Conservation (phyloP, 768 basidiomycete genomes). For the Lyophyllum decastes region DNA sequence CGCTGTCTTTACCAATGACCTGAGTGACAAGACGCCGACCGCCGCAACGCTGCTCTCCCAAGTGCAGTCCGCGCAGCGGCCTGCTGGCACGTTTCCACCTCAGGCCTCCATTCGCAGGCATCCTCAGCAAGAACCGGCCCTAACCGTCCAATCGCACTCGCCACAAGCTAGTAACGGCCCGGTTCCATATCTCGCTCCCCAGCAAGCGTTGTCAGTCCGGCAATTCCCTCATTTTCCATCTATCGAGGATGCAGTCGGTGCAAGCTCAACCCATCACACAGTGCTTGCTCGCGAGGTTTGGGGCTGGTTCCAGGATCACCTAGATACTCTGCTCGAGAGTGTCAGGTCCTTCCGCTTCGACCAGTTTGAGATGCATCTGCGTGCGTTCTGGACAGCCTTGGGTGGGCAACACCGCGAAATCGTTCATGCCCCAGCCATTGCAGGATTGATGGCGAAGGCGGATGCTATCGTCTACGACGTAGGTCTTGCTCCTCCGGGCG, state of each 20-base stretch:
- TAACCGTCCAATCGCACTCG: slow-evolving; percentile 59
- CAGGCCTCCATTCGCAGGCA: slow-evolving; percentile 82
- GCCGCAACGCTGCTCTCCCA: slow-evolving; percentile 76
- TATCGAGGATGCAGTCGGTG: slow-evolving; percentile 82
- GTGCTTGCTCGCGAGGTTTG: slow-evolving; percentile 86
- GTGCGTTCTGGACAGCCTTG: slow-evolving; percentile 82
- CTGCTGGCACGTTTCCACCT: slow-evolving; percentile 58
- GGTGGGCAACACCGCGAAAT: slow-evolving; percentile 80
- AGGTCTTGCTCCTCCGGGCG: slow-evolving; percentile 31
- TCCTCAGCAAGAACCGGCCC: slow-evolving; percentile 55
- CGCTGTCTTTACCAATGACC: slow-evolving; percentile 58
- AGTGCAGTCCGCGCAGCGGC: slow-evolving; percentile 68
- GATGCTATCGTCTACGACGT: slow-evolving; percentile 92
- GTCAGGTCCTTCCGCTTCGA: slow-evolving; percentile 81
- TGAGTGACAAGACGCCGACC: slow-evolving; percentile 86
- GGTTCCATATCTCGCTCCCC: slow-evolving; percentile 49
- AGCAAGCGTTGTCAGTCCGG: slow-evolving; percentile 65
- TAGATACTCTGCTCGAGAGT: slow-evolving; percentile 79
- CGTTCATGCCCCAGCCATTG: slow-evolving; percentile 86
- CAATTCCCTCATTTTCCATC: slow-evolving; percentile 81
- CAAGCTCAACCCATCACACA: slow-evolving; percentile 73
- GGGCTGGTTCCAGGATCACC: slow-evolving; percentile 91
- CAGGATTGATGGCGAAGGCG: slow-evolving; percentile 85
- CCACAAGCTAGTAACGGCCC: slow-evolving; percentile 47
- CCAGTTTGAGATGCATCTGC: slow-evolving; percentile 85